phyloP scores from a whole-genome alignment of 257 asterid species.

The Agastache rugosa region DNA sequence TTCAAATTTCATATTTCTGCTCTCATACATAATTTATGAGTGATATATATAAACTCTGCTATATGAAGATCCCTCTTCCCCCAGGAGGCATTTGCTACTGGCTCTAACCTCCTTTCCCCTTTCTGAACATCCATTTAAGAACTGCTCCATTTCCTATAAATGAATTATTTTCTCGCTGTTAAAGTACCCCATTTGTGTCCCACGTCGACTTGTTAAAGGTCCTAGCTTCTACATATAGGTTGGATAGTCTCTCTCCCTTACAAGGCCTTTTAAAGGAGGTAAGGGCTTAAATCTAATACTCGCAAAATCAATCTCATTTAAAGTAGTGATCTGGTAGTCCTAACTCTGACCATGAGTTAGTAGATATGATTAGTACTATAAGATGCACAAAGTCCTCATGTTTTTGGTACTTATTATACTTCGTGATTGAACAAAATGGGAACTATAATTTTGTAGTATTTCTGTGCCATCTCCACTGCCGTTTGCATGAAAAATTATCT shows the following conservation, averaged over 20 bases:
- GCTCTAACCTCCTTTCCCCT: background rate
- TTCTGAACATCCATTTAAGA: background rate
- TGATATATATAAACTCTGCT: too few relatives aligned
- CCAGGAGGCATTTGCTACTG: too few relatives aligned
- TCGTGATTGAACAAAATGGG: background rate
- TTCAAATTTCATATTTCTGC: too few relatives aligned
- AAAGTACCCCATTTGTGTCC: too few relatives aligned
- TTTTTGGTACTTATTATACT: constrained; percentile 7
- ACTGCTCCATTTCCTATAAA: background rate
- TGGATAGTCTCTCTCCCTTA: too few relatives aligned
- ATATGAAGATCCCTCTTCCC: too few relatives aligned
- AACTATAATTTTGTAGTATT: constrained; percentile 16
- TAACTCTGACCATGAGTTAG: background rate
- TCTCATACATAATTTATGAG: too few relatives aligned
- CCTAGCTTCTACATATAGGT: too few relatives aligned
- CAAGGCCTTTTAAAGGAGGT: too few relatives aligned
- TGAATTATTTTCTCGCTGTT: background rate
- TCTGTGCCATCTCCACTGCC: background rate
- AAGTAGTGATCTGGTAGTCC: background rate
- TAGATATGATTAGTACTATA: background rate
- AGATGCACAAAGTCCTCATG: constrained; percentile 17
- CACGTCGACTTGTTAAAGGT: too few relatives aligned
- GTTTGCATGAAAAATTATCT: constrained; percentile 14
- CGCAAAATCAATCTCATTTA: background rate
- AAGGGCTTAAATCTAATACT: too few relatives aligned